Base-by-base conservation (phyloP, 1,139 yeast genomes). In the Geotrichum reessii region DNA sequence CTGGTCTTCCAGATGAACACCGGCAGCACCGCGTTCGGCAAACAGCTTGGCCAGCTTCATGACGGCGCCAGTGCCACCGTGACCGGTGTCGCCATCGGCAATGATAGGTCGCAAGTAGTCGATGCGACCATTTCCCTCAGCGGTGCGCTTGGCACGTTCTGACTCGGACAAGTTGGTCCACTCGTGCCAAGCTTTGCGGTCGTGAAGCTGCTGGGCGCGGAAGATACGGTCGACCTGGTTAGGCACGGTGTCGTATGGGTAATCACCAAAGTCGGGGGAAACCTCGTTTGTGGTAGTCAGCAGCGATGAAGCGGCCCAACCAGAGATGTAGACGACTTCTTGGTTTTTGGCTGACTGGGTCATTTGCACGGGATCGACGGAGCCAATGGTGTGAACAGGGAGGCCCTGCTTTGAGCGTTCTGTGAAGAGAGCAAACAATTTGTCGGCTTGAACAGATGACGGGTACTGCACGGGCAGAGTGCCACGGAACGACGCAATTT, bases 21-120 rank as follows among this genome's bases (percentile, higher is more conserved):
- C 86, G 11, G 87, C 84, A 2, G 86, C 86, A 24, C 87, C 87
- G 25, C 78, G 75, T 67, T 84, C 87, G 21, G 84, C 86, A 71
- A 83, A 84, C 57, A 82, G 67, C 67, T 84, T 84, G 47, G 86
- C 84, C 53, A 81, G 71, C 67, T 83, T 83, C 84, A 82, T 81
- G 21, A 83, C 84, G 0, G 86, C 79, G 1, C 85, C 81, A 21
- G 79, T 73, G 21, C 87, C 86, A n/a, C 87, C 87, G 67, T 82
- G 86, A 9, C 87, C 87, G 66, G 85, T 83, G 63, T 83, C 87
- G 9, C 81, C 87, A 66, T 83, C 87, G 4, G 87, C 87, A 64
- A 83, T 78, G 58, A 83, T 82, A 12, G 87, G 87, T 57, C 83
- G 74, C 64, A 84, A 67, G 66, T 81, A 83, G 64, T 83, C 86